Evolutionary conservation across 768 basidiomycete species (phyloP), one percentile per base, ranked within the genome.

Genomic region (Termitomyces bulborhizus): DNA sequence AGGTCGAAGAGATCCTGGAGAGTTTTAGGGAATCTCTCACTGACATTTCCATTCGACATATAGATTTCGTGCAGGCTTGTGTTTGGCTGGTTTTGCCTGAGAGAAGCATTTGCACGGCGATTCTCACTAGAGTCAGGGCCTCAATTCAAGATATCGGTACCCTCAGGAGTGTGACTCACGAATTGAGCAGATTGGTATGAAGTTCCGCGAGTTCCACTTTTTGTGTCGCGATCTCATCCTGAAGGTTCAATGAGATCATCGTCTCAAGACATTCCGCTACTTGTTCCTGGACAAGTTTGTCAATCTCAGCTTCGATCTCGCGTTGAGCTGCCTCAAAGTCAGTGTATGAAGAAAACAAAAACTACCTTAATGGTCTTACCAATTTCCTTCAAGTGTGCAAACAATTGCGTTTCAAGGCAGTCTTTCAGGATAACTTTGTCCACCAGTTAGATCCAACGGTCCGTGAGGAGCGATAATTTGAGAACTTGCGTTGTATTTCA

Each of bases 151-250:
- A 2, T 6, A 12, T 39, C 13, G 24, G 27, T 5, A 3, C 15
- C 16, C n/a, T 24, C 43, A 4, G 2, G 15, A 34, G 13, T 9
- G n/a, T 18, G 3, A 72, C 82, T 57, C 59, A 84, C 84, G 80
- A 81, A 61, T 85, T 84, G 60, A 82, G 77, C 9, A 85, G 68
- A 9, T 73, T 66, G 18, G 73, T 66, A 50, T 76, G 73, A 24
- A 79, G 69, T 53, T 75, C 68, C 24, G 78, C 75, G 8, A 85
- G 69, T 59, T 80, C 71, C 6, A 56, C 62, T 58, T 74, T 74
- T 55, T 77, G 75, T n/a, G 65, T 58, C 6, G 66, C 68, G 1
- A 85, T 66, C 55, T 82, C 76, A 6, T 76, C 68, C 56, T 80
- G 80, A n/a, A 81, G 66, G 6, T 75, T 67, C 42, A 73, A 63